phyloP scores from a whole-genome alignment of 2,329 filamentous ascomycete species.

The Verticillium alfalfae region DNA sequence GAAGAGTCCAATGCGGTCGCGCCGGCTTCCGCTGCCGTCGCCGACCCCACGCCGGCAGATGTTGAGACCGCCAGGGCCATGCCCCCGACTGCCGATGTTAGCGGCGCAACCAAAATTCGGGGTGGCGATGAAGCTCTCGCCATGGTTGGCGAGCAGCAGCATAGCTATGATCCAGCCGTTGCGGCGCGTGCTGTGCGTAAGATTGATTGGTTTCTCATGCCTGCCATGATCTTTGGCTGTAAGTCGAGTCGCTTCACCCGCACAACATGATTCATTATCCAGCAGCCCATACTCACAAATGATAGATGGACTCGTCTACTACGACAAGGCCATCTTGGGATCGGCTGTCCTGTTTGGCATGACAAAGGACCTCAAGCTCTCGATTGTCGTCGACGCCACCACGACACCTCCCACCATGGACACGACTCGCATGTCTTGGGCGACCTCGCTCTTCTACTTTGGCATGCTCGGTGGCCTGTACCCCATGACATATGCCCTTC shows the following conservation, averaged over 20 bases:
- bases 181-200: conserved; percentile 56
- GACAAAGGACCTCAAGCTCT: conserved; percentile 61
- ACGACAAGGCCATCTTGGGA: conserved; percentile 63
- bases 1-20: background rate
- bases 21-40: background rate
- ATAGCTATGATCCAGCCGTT: conserved; percentile 47
- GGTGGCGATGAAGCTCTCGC: conserved; percentile 45
- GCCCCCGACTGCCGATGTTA: background rate
- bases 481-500: conserved; percentile 65
- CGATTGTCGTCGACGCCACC: conserved; percentile 34
- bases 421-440: conserved; percentile 68
- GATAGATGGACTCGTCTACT: conserved; percentile 35
- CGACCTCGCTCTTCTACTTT: conserved; percentile 75
- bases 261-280: too few relatives aligned
- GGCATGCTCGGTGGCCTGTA: conserved; percentile 71
- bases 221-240: conserved; percentile 56
- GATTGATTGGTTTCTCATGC: conserved; percentile 63
- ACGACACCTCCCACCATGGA: conserved; percentile 50
- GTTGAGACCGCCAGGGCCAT: background rate
- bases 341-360: conserved; percentile 71
- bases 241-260: background rate
- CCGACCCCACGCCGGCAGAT: background rate
- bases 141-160: conserved; percentile 52
- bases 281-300: background rate
- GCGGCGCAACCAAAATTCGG: background rate